These are phyloP conservation scores for Monilinia fructigena DNA, from an alignment of 2,329 filamentous ascomycete species.

Conservation along the genomic window DNA sequence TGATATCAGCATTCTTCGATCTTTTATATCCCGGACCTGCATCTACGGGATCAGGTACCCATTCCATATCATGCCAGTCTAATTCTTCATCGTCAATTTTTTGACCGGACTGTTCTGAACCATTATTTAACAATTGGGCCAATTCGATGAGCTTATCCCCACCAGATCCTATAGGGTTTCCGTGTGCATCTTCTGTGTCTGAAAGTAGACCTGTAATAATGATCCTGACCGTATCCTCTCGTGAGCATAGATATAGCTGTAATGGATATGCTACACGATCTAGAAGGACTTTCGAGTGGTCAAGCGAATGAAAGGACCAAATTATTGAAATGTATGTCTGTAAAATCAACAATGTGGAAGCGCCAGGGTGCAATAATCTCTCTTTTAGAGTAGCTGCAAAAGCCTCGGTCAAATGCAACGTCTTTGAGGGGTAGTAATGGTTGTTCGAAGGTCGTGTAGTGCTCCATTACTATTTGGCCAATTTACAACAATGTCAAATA, in stretches of 20 bases:
- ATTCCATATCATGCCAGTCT: constrained; percentile 89
- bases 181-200: constrained; percentile 50
- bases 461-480: constrained; percentile 73
- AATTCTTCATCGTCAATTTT: constrained; percentile 66
- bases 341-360: constrained; percentile 73
- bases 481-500: constrained; percentile 75
- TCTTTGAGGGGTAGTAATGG: constrained; percentile 65
- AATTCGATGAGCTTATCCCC: constrained; percentile 63
- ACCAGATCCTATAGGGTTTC: constrained; percentile 39
- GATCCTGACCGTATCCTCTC: constrained; percentile 75
- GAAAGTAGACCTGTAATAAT: constrained; percentile 73
- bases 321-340: constrained; percentile 79
- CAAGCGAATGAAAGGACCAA: constrained; percentile 70
- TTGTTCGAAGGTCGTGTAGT: constrained; percentile 70
- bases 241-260: constrained; percentile 71
- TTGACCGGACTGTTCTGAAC: constrained; percentile 48
- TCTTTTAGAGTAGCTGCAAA: constrained; percentile 66
- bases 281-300: constrained; percentile 74
- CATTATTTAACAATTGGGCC: constrained; percentile 55
- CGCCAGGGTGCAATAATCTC: constrained; percentile 70
- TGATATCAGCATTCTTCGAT: constrained; percentile 84
- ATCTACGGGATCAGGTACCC: constrained; percentile 90
- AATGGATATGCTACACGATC: constrained; percentile 71
- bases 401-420: constrained; percentile 67
- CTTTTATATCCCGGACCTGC: constrained; percentile 90